A percentile compares a stretch with the other conserved stretches of the same genome.
Evolutionary conservation across 306 rosid genomes (phyloP).

Genomic region (Sphenostylis stenocarpa): DNA sequence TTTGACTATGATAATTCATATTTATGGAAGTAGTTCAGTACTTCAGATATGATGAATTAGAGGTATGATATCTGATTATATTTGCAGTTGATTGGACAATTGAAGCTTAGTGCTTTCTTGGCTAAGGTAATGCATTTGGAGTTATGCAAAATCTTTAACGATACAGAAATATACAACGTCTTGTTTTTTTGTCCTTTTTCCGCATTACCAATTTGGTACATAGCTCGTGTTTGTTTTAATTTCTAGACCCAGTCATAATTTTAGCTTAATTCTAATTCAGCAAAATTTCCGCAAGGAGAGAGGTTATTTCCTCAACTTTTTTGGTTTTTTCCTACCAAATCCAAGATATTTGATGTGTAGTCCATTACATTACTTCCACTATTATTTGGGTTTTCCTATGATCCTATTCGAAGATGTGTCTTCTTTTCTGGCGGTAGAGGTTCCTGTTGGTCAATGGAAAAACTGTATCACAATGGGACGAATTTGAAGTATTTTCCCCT

Average conservation of each 20-base stretch:
- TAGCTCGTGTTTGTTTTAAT: background rate
- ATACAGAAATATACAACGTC: background rate
- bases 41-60: background rate
- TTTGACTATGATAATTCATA: slow-evolving; percentile 11
- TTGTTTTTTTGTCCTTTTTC: background rate
- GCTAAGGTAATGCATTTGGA: slow-evolving; percentile 2
- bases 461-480: background rate
- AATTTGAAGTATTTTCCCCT: background rate
- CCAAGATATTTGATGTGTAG: background rate
- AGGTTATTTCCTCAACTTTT: background rate
- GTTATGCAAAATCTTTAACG: background rate
- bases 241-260: background rate
- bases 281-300: background rate
- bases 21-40: slow-evolving; percentile 3
- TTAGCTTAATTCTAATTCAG: background rate
- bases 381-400: background rate
- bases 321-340: background rate
- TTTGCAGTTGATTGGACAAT: slow-evolving; percentile 6
- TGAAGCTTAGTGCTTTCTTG: slow-evolving; percentile 19
- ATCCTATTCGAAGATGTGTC: background rate
- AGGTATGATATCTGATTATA: slow-evolving; percentile 25
- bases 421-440: background rate
- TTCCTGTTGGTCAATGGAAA: background rate
- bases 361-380: background rate
- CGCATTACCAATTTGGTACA: background rate